Percentiles rank a stretch among this genome's conserved stretches.
These are phyloP conservation scores for Infundibulicybe gibba DNA, from an alignment of 768 basidiomycete genomes.

Conservation along the genomic window DNA sequence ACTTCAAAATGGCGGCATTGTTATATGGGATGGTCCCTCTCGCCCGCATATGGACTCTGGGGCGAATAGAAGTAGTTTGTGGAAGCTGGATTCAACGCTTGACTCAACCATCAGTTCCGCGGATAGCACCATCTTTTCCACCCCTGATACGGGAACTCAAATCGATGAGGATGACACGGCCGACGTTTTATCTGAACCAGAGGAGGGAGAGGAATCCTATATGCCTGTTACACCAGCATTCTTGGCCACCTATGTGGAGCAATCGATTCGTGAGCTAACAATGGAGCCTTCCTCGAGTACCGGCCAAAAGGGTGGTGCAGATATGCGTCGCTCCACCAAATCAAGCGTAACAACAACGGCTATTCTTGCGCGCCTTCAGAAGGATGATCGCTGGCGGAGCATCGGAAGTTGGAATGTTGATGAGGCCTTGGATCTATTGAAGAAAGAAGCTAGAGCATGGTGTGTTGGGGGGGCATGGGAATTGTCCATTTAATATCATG, in stretches of 20 bases:
- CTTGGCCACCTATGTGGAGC: conserved; percentile 44
- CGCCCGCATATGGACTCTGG: conserved; percentile 24
- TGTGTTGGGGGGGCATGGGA: conserved; percentile 37
- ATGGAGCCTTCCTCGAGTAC: conserved; percentile 2
- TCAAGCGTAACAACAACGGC: conserved; percentile 33
- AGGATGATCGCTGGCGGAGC: conserved; percentile 63
- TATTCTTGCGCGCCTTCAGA: conserved; percentile 42
- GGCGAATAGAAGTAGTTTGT: conserved; percentile 33
- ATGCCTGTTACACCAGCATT: conserved; percentile 53
- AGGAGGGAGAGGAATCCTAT: conserved; percentile 61
- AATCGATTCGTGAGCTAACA: conserved; percentile 36
- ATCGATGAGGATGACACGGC: conserved; percentile 33
- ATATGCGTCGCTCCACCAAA: background rate
- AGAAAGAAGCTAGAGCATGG: conserved; percentile 33
- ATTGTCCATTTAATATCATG: conserved; percentile 20
- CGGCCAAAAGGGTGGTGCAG: background rate
- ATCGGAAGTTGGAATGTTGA: conserved; percentile 63
- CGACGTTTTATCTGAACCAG: conserved; percentile 58
- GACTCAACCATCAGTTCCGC: conserved; percentile 16
- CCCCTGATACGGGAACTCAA: conserved; percentile 6
- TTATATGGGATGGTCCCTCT: conserved; percentile 68
- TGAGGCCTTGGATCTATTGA: conserved; percentile 52
- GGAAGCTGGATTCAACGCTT: conserved; percentile 39
- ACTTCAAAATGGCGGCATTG: conserved; percentile 68
- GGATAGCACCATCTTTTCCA: conserved; percentile 27